Evolutionary conservation across 371 early-diverging fungal species (phyloP).

Genomic region (Mucor plumbeus): DNA sequence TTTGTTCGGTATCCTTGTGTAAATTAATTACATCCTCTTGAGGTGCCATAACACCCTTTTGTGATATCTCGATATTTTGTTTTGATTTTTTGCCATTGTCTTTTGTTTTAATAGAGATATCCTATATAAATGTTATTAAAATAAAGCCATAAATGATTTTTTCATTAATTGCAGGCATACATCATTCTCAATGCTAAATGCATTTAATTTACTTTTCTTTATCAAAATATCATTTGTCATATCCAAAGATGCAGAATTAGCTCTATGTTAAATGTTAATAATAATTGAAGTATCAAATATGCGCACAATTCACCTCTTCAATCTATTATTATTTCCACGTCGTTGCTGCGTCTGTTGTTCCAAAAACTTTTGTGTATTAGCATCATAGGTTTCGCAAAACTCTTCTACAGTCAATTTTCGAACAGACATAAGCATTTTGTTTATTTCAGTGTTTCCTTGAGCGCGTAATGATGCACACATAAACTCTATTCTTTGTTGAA

Average conservation of each 20-base stretch:
- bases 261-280: background rate
- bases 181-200: background rate
- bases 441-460: slow-evolving; percentile 34
- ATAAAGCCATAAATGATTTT: background rate
- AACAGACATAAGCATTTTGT: slow-evolving; percentile 28
- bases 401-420: slow-evolving; percentile 36
- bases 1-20: background rate
- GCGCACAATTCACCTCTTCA: background rate
- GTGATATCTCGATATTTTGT: background rate
- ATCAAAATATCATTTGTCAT: background rate
- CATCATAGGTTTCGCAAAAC: slow-evolving; percentile 36
- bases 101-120: background rate
- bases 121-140: background rate
- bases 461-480: slow-evolving; percentile 35
- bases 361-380: slow-evolving; percentile 23
- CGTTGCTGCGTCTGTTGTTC: slow-evolving; percentile 14
- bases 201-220: background rate
- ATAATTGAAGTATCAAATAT: background rate
- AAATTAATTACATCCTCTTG: background rate
- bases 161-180: background rate
- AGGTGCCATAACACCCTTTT: background rate
- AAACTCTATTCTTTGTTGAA: slow-evolving; percentile 36
- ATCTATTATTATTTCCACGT: background rate
- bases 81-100: background rate
- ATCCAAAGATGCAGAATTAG: background rate